phyloP scores from a whole-genome alignment of 2,329 filamentous ascomycete species.

The Cryphonectria parasitica region DNA sequence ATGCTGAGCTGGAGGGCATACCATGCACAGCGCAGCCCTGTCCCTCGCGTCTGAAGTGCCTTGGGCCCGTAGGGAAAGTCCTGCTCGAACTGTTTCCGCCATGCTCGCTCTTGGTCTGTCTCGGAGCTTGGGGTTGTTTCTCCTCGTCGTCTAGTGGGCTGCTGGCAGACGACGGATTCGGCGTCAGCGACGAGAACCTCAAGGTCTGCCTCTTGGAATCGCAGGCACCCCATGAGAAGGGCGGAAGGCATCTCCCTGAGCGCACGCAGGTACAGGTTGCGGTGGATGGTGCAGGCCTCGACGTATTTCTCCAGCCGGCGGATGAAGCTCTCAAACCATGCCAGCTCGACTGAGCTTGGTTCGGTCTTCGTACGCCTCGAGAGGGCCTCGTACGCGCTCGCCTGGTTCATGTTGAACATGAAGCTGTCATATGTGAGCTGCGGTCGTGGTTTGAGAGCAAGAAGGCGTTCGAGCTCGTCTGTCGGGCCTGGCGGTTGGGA shows the following conservation, averaged over 20 bases:
- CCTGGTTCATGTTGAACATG: slow-evolving; percentile 1
- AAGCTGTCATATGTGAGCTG: slow-evolving; percentile 10
- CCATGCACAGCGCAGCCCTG: neutral
- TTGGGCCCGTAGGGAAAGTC: neutral
- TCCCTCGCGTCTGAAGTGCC: neutral
- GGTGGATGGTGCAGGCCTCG: neutral
- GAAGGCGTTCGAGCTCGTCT: neutral
- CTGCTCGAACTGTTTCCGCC: neutral
- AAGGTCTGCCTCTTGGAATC: neutral
- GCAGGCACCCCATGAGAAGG: neutral
- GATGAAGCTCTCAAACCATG: neutral
- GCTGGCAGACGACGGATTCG: neutral
- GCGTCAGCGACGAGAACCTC: neutral
- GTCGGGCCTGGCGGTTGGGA: neutral
- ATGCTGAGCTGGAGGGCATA: neutral
- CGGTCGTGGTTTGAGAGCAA: neutral
- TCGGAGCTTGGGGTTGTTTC: neutral
- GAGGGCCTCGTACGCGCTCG: neutral
- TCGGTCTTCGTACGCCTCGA: neutral
- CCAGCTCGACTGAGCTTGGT: neutral
- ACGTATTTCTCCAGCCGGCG: neutral
- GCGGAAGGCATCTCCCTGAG: neutral
- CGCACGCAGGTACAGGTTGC: neutral
- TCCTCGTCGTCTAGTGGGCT: too few relatives aligned
- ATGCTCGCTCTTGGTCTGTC: neutral